These are phyloP conservation scores for Geosmithia flava DNA, from an alignment of 2,329 filamentous ascomycete genomes.

Conservation along the genomic window DNA sequence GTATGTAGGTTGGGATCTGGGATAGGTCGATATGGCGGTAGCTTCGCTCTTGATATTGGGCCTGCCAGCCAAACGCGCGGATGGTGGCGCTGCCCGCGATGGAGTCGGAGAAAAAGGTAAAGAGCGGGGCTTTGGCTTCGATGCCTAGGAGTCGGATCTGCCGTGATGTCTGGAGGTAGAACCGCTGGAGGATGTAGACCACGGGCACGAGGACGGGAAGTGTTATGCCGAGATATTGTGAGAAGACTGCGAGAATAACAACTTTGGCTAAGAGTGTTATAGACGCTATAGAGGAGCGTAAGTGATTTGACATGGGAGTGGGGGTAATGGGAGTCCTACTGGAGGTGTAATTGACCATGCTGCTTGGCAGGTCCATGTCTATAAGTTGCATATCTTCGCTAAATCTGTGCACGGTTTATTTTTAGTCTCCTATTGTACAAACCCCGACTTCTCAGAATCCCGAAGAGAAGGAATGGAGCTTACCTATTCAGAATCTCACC, in stretches of 20 bases:
- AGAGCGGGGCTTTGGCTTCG: conserved; percentile 35
- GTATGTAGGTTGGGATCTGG: conserved; percentile 15
- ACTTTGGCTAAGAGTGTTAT: no score
- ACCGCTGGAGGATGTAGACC: conserved; percentile 8
- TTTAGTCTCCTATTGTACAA: no score
- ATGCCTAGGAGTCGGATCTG: conserved; percentile 41
- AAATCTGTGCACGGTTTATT: conserved; percentile 19
- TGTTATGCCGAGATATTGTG: conserved; percentile 21
- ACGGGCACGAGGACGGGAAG: conserved; percentile 20
- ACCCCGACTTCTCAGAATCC: not conserved
- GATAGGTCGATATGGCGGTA: conserved; percentile 22
- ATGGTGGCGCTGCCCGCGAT: conserved; percentile 10
- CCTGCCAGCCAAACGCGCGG: conserved; percentile 9
- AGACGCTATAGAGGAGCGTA: no score
- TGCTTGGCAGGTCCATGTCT: conserved; percentile 21
- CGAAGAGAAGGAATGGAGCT: conserved; percentile 11
- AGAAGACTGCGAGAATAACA: no score
- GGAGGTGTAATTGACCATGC: conserved; percentile 12
- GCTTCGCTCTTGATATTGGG: conserved; percentile 25
- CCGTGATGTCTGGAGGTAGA: conserved; percentile 33
- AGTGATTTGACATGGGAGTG: no score
- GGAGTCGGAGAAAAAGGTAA: conserved; percentile 22
- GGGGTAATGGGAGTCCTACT: no score
- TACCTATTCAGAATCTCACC: conserved; percentile 27
- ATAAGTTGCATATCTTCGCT: conserved; percentile 29